A percentile compares a stretch with the other conserved stretches of the same genome.
phyloP scores from a whole-genome alignment of 106 monocot genomes.

The Acanthochlamys bracteata region DNA sequence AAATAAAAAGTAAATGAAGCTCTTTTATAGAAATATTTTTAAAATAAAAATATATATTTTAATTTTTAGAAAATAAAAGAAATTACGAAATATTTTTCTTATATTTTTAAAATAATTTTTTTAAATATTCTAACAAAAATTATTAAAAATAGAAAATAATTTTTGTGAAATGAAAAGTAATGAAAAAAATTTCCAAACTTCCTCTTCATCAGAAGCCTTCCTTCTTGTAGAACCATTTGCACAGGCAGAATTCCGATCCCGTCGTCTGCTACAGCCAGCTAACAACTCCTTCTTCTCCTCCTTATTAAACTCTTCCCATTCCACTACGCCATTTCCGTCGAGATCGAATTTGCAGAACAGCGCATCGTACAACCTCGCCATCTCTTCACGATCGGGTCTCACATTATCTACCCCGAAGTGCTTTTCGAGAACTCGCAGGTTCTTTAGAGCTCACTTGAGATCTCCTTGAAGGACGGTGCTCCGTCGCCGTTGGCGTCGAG shows the following conservation, averaged over 20 bases:
- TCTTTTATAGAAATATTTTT: too few species aligned
- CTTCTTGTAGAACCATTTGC: slow-evolving; percentile 60
- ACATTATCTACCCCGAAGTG: slow-evolving; percentile 36
- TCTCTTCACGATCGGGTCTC: slow-evolving; percentile 20
- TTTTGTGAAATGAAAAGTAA: too few species aligned
- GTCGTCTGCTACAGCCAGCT: slow-evolving; percentile 50
- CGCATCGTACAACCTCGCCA: slow-evolving; percentile 24
- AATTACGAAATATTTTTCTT: too few species aligned
- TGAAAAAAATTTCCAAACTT: not conserved
- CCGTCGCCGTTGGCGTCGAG: slow-evolving; percentile 22
- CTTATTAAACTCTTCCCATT: slow-evolving; percentile 46
- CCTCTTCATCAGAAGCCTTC: slow-evolving; percentile 56
- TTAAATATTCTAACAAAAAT: too few species aligned
- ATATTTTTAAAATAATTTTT: too few species aligned
- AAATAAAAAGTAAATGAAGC: too few species aligned
- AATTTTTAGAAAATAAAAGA: too few species aligned
- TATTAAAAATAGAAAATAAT: too few species aligned
- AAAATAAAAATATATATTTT: too few species aligned
- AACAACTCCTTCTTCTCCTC: slow-evolving; percentile 71
- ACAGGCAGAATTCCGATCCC: slow-evolving; percentile 57
- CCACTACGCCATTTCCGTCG: slow-evolving; percentile 38
- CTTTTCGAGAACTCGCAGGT: slow-evolving; percentile 35
- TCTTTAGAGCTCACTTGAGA: slow-evolving; percentile 32
- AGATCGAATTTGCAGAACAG: slow-evolving; percentile 46
- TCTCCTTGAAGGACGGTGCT: slow-evolving; percentile 17